Conservation (phyloP, 2,329 filamentous ascomycete species). For the Colletotrichum shisoi region DNA sequence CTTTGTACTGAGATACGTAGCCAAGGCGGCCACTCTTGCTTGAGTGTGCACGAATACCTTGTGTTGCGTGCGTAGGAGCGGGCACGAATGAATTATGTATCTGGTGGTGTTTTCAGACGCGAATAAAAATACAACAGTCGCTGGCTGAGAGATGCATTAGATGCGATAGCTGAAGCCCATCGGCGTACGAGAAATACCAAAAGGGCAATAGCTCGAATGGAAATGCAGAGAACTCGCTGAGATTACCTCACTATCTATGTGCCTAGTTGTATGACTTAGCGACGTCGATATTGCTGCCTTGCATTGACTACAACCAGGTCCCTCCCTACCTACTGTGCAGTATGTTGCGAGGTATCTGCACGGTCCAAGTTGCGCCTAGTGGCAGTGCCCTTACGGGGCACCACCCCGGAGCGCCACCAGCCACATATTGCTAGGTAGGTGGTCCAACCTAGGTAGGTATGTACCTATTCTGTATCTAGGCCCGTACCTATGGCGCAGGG, state of each 20-base stretch:
- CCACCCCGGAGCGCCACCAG: constrained; percentile 17
- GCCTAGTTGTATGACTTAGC: no score
- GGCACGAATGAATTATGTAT: background rate
- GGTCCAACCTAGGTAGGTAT: no score
- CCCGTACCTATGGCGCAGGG: background rate
- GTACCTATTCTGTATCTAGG: no score
- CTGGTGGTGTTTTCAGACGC: background rate
- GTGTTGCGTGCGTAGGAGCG: background rate
- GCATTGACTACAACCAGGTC: no score
- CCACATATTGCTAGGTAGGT: constrained; percentile 10
- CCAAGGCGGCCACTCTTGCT: background rate
- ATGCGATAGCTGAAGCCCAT: background rate
- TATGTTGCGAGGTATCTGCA: background rate
- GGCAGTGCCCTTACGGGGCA: constrained; percentile 9
- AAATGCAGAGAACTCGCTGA: background rate
- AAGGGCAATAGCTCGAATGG: background rate
- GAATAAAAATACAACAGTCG: background rate
- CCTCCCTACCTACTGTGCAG: no score
- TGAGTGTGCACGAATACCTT: background rate
- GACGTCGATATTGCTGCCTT: no score
- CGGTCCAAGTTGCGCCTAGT: background rate
- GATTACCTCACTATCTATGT: background rate
- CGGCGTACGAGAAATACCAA: background rate
- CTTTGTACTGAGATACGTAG: no score
- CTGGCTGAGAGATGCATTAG: no score